These are phyloP conservation scores for Schizochytrium sp. DNA, from an alignment of 108 stramenopile genomes.

Conservation along the genomic window DNA sequence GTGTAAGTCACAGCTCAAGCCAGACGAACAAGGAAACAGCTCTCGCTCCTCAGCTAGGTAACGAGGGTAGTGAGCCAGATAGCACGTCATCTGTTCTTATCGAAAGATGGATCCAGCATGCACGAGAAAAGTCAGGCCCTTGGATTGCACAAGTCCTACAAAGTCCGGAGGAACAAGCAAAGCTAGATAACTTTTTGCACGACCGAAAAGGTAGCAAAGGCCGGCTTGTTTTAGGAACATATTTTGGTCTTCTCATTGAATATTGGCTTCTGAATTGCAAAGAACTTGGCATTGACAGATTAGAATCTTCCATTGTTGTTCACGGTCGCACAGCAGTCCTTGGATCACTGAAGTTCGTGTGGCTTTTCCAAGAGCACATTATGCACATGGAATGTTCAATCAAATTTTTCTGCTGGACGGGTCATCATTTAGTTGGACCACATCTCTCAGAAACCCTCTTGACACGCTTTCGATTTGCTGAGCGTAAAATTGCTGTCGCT, in stretches of 20 bases:
- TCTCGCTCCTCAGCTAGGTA: background rate
- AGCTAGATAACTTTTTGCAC: background rate
- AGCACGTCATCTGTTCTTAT: background rate
- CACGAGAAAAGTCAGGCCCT: background rate
- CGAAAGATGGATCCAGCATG: constrained; percentile 2
- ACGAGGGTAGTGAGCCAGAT: background rate
- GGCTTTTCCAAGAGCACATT: background rate
- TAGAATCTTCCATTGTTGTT: constrained; percentile 5
- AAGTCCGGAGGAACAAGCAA: background rate
- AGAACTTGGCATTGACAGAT: background rate
- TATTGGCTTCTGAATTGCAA: constrained; percentile 26
- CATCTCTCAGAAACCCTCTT: constrained; percentile 30
- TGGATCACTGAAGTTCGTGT: constrained; percentile 55
- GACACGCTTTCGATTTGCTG: constrained; percentile 44
- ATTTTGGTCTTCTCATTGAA: constrained; percentile 30
- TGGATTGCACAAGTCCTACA: background rate
- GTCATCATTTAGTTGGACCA: constrained; percentile 33
- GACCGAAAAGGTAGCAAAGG: background rate
- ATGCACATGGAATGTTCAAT: constrained; percentile 49
- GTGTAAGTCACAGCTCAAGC: background rate
- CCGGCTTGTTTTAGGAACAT: constrained; percentile 15
- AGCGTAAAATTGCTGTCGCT: constrained; percentile 42
- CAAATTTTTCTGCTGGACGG: constrained; percentile 43
- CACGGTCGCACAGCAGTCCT: background rate
- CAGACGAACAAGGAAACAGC: background rate